These are phyloP conservation scores for Tricholoma saponaceum DNA, from an alignment of 768 basidiomycete species.

Conservation along the genomic window DNA sequence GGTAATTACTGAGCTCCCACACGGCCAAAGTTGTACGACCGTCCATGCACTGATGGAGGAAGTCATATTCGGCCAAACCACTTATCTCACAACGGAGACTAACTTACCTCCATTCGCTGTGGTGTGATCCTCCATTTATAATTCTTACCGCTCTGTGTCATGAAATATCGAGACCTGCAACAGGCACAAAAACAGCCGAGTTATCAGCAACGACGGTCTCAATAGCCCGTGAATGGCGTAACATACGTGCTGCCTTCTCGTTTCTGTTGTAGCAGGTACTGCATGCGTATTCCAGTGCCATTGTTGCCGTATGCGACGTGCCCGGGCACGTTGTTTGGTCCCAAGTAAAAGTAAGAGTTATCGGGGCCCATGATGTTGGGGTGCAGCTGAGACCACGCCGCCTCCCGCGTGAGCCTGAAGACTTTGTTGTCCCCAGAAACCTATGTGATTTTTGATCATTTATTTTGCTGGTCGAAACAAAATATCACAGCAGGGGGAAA, in stretches of 20 bases:
- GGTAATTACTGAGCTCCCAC: conserved; percentile 57
- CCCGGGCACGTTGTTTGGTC: conserved; percentile 57
- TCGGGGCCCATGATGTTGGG: conserved; percentile 77
- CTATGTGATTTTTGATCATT: neutral
- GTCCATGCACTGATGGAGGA: conserved; percentile 52
- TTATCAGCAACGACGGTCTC: neutral
- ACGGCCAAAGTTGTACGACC: conserved; percentile 56
- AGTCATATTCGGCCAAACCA: neutral
- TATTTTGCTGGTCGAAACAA: neutral
- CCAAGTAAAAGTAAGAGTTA: conserved; percentile 73
- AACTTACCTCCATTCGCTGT: conserved; percentile 65
- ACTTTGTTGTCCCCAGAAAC: conserved; percentile 34
- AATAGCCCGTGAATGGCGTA: neutral
- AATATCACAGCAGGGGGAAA: neutral
- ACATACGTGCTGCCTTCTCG: conserved; percentile 62
- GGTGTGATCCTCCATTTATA: conserved; percentile 71
- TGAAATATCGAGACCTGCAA: conserved; percentile 70
- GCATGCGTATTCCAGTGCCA: conserved; percentile 51
- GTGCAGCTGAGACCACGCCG: conserved; percentile 63
- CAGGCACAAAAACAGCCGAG: conserved; percentile 1
- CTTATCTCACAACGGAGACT: neutral
- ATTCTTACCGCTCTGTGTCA: conserved; percentile 60
- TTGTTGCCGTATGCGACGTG: conserved; percentile 69
- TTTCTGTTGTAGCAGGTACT: conserved; percentile 51
- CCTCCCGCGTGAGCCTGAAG: conserved; percentile 61